Evolutionary conservation across 768 basidiomycete species (phyloP).

Genomic region (Leccinellum albellum): DNA sequence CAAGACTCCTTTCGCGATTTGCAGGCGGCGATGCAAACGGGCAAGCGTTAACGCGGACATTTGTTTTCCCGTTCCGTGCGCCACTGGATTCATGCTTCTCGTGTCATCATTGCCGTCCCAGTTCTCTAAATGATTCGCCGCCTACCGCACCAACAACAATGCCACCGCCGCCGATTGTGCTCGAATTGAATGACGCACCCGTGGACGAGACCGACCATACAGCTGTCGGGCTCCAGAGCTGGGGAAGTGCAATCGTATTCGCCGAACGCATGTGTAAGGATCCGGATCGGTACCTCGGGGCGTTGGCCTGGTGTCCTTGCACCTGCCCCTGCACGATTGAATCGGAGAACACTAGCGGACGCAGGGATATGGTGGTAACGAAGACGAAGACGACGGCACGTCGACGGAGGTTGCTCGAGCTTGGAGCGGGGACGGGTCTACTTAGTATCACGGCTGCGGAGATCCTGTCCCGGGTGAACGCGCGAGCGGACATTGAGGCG

Average conservation of each 20-base stretch:
- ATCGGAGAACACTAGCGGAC: background rate
- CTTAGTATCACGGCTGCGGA: constrained; percentile 68
- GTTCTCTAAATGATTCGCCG: background rate
- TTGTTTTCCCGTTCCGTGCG: constrained; percentile 41
- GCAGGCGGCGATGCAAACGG: constrained; percentile 41
- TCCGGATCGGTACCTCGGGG: constrained; percentile 39
- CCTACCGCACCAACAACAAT: too few relatives aligned
- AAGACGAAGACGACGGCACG: background rate
- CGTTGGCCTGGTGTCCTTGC: constrained; percentile 8
- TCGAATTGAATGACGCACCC: constrained; percentile 70
- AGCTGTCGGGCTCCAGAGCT: constrained; percentile 79
- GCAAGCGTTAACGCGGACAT: constrained; percentile 45
- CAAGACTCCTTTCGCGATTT: constrained; percentile 54
- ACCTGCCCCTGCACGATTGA: background rate
- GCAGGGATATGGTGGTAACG: background rate
- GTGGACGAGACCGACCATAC: constrained; percentile 66
- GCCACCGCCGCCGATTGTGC: constrained; percentile 32
- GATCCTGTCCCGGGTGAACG: constrained; percentile 30
- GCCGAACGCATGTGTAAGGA: constrained; percentile 56
- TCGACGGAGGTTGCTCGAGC: constrained; percentile 56
- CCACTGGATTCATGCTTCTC: background rate
- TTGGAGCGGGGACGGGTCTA: constrained; percentile 84
- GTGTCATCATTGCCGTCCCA: background rate
- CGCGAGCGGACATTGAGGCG: constrained; percentile 44
- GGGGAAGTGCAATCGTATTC: constrained; percentile 75